Base-by-base conservation (phyloP, 108 stramenopile genomes). In the Skeletonema marinoi region DNA sequence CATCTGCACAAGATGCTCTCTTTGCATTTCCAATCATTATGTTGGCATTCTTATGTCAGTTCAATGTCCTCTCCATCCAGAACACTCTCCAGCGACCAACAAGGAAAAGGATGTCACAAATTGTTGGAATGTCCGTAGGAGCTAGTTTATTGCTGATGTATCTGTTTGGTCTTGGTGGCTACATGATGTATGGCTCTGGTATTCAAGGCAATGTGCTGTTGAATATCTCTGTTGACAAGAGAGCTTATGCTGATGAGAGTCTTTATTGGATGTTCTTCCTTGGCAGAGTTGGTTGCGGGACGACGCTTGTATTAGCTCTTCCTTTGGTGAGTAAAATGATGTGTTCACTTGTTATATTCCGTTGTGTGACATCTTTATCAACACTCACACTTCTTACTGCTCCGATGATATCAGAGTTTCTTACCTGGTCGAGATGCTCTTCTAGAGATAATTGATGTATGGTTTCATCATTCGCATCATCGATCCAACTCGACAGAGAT, bases 391-490 rank as follows among this genome's bases (percentile, higher is more conserved):
- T 8, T 29, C 9, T 2, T 25, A 10, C 25, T 21, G 0, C 54
- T 56, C 10, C 54, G 0, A 25, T 56, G 4, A 51, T 29, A 25
- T 56, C 9, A 56, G 54, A 29, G 21, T 29, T 56, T 56, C 54
- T 56, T 56, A 56, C 54, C 54, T 0, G 16, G 54, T 56, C 54
- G 54, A 56, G 54, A 56, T 56, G 54, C 54, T 56, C 54, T 56
- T 29, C 25, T 56, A 21, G 54, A 56, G 25, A n/a, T 56, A 7
- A 21, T 56, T n/a, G 54, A 56, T 25, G 54, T 56, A 25, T 56
- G 54, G 54, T 56, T 56, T n/a, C 54, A 56, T 56, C 25, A 56
- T 17, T 56, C 54, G 7, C 54, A 56, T 56, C 54, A 56, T 46
- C 44, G 16, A 56, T 56, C 39, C 39, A 41, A 56, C 25, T 25